Conservation (phyloP, 208 protist species). For the Wallacemonas sp. region DNA sequence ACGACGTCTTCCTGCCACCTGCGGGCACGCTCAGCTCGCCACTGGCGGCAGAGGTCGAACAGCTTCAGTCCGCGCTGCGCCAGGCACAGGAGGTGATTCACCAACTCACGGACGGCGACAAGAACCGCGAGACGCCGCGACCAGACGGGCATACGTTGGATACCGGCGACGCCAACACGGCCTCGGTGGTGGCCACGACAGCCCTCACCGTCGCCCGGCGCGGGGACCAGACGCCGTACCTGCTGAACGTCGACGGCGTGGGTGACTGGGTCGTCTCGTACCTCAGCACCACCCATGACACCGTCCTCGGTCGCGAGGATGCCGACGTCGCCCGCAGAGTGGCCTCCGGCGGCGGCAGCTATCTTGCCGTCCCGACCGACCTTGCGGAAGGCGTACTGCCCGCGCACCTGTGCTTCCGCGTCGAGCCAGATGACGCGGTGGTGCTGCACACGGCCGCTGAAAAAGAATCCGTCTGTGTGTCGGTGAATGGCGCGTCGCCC, state of each 20-base stretch:
- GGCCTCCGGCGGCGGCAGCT: neutral
- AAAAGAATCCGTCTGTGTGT: conserved; percentile 18
- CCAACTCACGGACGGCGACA: conserved; percentile 44
- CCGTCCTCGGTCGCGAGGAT: conserved; percentile 37
- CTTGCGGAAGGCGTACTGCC: neutral
- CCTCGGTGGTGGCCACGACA: no score
- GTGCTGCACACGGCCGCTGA: conserved; percentile 20
- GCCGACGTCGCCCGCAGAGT: neutral
- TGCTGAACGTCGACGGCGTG: conserved; percentile 75
- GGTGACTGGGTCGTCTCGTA: conserved; percentile 75
- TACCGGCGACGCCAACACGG: no score
- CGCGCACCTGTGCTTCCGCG: neutral
- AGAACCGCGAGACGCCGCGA: conserved; percentile 11
- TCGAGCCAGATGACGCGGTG: conserved; percentile 18
- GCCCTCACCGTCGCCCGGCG: neutral
- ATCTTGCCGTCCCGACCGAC: neutral
- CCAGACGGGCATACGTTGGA: no score
- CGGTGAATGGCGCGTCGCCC: conserved; percentile 45
- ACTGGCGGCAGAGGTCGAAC: conserved; percentile 21
- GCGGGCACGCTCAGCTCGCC: no score
- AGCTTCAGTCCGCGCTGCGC: conserved; percentile 51
- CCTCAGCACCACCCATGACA: conserved; percentile 28
- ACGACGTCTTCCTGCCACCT: no score
- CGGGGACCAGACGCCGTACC: conserved; percentile 41
- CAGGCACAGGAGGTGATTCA: conserved; percentile 69